phyloP scores from a whole-genome alignment of 1,284 basidiomycete genomes.

The Moniliophthora roreri region DNA sequence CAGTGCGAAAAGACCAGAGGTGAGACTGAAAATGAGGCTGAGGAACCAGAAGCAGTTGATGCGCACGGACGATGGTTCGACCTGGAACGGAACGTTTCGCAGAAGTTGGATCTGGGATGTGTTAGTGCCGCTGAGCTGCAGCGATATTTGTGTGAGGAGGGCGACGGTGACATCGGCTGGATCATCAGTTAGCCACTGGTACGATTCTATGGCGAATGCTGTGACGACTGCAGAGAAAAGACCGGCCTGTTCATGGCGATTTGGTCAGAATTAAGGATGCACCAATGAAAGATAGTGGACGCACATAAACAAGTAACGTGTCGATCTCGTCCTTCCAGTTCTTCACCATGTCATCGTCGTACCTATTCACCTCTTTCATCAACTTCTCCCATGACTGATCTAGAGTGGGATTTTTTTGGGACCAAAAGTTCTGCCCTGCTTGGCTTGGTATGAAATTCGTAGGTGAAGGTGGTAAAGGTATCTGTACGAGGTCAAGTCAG shows the following conservation, averaged over 20 bases:
- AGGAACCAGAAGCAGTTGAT: conserved; percentile 8
- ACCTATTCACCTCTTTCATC: too few relatives aligned
- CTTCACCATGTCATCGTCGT: too few relatives aligned
- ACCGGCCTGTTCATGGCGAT: neutral
- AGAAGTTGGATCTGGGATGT: neutral
- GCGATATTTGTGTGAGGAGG: neutral
- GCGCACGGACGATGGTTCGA: neutral
- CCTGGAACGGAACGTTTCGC: too few relatives aligned
- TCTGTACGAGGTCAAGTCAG: too few relatives aligned
- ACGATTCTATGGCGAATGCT: conserved; percentile 6
- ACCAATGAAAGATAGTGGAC: neutral
- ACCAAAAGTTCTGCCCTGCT: too few relatives aligned
- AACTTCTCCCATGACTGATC: too few relatives aligned
- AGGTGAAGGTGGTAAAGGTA: too few relatives aligned
- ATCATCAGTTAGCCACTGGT: conserved; percentile 2
- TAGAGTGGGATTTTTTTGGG: too few relatives aligned
- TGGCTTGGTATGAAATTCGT: too few relatives aligned
- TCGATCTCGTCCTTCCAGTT: neutral
- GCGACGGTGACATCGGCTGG: neutral
- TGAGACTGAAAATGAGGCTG: conserved; percentile 7
- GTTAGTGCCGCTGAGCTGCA: neutral
- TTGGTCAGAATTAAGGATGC: neutral
- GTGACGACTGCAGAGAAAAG: conserved; percentile 5
- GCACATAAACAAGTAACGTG: neutral
- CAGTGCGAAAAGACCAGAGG: conserved; percentile 3